Percentiles rank a stretch among this genome's conserved stretches.
phyloP scores from a whole-genome alignment of 1,139 yeast genomes.

The Saccharomyces hybrid region DNA sequence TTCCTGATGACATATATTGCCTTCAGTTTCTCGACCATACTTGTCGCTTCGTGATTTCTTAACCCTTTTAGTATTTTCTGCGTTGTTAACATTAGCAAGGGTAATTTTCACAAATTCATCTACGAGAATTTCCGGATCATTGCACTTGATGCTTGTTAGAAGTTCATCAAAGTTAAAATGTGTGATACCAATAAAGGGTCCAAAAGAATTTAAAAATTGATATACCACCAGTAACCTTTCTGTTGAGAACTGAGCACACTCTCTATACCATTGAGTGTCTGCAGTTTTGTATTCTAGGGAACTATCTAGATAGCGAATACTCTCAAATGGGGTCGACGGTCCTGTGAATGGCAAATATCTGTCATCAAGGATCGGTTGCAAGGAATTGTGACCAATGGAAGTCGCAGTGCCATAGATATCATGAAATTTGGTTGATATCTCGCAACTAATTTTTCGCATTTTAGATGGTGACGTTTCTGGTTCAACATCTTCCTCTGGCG shows the following conservation, averaged over 20 bases:
- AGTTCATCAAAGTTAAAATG: conserved; percentile 28
- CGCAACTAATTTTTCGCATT: background rate
- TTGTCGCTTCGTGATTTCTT: background rate
- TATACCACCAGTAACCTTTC: conserved; percentile 10
- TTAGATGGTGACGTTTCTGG: background rate
- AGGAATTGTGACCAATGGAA: background rate
- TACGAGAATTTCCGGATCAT: conserved; percentile 23
- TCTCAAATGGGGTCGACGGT: background rate
- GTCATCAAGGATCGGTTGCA: background rate
- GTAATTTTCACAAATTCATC: conserved; percentile 27
- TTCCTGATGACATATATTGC: background rate
- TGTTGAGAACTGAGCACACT: conserved; percentile 3
- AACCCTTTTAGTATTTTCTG: conserved; percentile 33
- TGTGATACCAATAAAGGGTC: conserved; percentile 19
- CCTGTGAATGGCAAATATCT: background rate
- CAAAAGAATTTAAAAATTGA: conserved; percentile 27
- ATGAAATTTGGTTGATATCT: background rate
- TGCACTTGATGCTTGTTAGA: conserved; percentile 25
- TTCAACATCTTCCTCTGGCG: background rate
- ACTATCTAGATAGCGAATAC: background rate
- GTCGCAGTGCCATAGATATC: background rate
- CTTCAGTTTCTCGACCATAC: background rate
- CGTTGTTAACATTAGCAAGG: conserved; percentile 18
- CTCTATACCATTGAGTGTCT: background rate
- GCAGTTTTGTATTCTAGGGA: background rate